phyloP scores from a whole-genome alignment of 768 basidiomycete species.

The Naematelia encephala region DNA sequence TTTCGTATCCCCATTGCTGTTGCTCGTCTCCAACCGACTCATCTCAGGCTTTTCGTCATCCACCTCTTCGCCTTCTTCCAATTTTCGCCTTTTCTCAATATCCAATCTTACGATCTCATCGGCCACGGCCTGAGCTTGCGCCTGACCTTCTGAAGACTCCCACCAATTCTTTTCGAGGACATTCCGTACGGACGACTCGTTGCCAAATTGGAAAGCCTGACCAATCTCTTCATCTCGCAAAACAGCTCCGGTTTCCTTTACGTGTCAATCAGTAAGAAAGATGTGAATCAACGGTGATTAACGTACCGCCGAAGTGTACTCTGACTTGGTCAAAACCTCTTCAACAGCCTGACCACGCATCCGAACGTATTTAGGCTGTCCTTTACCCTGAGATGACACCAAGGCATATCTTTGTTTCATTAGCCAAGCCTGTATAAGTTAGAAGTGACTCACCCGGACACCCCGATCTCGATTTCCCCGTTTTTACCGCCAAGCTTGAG shows the following conservation, averaged over 20 bases:
- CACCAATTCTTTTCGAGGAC: slow-evolving; percentile 46
- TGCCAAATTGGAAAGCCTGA: slow-evolving; percentile 52
- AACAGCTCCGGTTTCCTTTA: slow-evolving; percentile 46
- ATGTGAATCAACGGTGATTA: not conserved
- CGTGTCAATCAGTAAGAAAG: not conserved
- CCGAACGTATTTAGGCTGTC: slow-evolving; percentile 74
- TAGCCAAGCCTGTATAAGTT: not conserved
- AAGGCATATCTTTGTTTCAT: slow-evolving; percentile 67
- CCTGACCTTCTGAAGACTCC: slow-evolving; percentile 28
- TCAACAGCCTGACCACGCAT: slow-evolving; percentile 72
- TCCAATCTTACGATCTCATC: slow-evolving; percentile 30
- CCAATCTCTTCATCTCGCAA: slow-evolving; percentile 50
- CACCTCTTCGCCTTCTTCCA: slow-evolving; percentile 51
- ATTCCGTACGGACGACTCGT: slow-evolving; percentile 35
- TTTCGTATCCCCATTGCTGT: slow-evolving; percentile 7
- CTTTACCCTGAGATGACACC: slow-evolving; percentile 83
- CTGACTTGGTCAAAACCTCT: slow-evolving; percentile 68
- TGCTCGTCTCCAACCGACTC: slow-evolving; percentile 3
- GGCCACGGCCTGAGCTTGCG: slow-evolving; percentile 27
- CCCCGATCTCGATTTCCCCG: slow-evolving; percentile 52
- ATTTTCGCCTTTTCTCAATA: slow-evolving; percentile 35
- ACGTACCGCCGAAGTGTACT: slow-evolving; percentile 71
- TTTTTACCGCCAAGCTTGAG: slow-evolving; percentile 68
- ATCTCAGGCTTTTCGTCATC: slow-evolving; percentile 12
- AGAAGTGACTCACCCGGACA: slow-evolving; percentile 46